These are phyloP conservation scores for Ballota nigra DNA, from an alignment of 257 asterid genomes.

Conservation along the genomic window DNA sequence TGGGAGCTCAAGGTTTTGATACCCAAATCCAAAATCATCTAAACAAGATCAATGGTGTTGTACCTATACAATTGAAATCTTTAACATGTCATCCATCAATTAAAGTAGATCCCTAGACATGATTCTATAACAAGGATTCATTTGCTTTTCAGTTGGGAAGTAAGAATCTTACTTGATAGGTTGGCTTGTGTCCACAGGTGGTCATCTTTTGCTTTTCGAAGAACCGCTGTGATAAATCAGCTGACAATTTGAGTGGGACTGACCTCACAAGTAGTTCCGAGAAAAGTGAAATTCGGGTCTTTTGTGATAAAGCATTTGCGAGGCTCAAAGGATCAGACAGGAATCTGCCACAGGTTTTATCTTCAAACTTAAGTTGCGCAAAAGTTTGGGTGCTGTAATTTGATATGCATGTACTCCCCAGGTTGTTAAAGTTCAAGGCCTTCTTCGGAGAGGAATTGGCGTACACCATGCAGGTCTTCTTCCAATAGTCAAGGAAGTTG, in stretches of 20 bases:
- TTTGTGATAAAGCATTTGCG: conserved; percentile 96
- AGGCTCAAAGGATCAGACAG: conserved; percentile 96
- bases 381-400: conserved; percentile 21
- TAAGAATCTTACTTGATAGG: conserved; percentile 16
- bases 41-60: not conserved
- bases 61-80: not conserved
- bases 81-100: not conserved
- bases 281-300: conserved; percentile 92
- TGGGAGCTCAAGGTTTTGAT: conserved; percentile 2
- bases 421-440: conserved; percentile 94
- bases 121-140: conserved; percentile 8
- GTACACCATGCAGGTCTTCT: conserved; percentile 98
- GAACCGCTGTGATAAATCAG: conserved; percentile 90
- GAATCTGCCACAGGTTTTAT: conserved; percentile 88
- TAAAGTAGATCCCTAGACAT: not conserved
- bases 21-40: not conserved
- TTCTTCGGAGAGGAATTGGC: conserved; percentile 90
- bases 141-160: conserved; percentile 17
- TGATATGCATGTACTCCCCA: conserved; percentile 34
- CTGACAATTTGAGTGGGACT: conserved; percentile 76
- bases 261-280: conserved; percentile 94
- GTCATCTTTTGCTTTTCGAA: conserved; percentile 97
- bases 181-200: conserved; percentile 52
- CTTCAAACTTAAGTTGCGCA: conserved; percentile 20
- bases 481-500: conserved; percentile 98